Conservation (phyloP, 148 eudicot species). For the Persicaria tinctoria region DNA sequence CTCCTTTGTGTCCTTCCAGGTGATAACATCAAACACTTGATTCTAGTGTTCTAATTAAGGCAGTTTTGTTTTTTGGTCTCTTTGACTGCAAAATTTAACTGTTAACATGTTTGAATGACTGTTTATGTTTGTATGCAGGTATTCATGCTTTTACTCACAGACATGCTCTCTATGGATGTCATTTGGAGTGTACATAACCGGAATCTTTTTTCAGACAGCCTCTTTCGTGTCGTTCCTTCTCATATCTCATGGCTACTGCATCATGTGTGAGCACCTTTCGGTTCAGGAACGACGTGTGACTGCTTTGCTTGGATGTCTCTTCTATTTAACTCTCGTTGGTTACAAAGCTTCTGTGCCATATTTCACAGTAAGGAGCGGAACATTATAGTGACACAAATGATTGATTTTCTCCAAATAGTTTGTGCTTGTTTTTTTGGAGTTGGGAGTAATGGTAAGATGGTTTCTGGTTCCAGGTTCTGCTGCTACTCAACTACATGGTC, state of each 20-base stretch:
- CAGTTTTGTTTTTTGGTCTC: not conserved
- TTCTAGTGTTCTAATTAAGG: not conserved
- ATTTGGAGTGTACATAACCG: conserved; percentile 84
- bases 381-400: not conserved
- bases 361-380: conserved; percentile 58
- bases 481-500: conserved; percentile 62
- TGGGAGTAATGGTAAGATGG: not conserved
- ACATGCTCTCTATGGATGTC: conserved; percentile 94
- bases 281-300: conserved; percentile 61
- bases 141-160: conserved; percentile 74
- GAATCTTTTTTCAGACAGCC: conserved; percentile 81
- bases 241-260: conserved; percentile 90
- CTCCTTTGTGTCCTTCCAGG: not conserved
- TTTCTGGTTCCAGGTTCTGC: conserved; percentile 49
- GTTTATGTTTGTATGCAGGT: conserved; percentile 32
- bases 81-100: not conserved
- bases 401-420: not conserved
- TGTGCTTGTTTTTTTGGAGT: not conserved
- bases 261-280: conserved; percentile 80
- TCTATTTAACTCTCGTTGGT: conserved; percentile 89
- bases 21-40: too few species aligned
- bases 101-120: not conserved
- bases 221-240: conserved; percentile 80
- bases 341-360: conserved; percentile 87
- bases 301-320: conserved; percentile 68